A percentile compares a stretch with the other conserved stretches of the same genome.
Evolutionary conservation across 2,329 filamentous ascomycete genomes (phyloP).

Genomic region (Colletotrichum tabaci): DNA sequence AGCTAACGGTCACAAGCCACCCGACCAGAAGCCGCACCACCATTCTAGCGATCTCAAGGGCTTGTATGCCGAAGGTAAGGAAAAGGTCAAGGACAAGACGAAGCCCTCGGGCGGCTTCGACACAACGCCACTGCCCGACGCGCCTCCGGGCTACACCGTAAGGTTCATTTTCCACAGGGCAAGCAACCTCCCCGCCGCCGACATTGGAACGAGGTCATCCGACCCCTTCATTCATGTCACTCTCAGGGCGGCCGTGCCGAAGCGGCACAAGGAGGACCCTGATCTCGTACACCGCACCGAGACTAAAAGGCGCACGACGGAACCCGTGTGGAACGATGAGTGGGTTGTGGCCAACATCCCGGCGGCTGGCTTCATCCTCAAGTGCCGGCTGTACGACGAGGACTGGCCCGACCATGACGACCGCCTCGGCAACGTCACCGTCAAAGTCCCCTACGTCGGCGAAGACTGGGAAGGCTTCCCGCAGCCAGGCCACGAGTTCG

Average conservation of each 20-base stretch:
- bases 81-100: conserved; percentile 56
- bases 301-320: conserved; percentile 79
- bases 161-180: conserved; percentile 89
- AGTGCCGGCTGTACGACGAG: conserved; percentile 91
- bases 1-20: conserved; percentile 39
- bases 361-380: conserved; percentile 83
- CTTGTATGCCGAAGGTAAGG: conserved; percentile 54
- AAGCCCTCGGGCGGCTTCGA: conserved; percentile 85
- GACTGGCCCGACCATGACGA: conserved; percentile 90
- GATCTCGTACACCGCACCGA: conserved; percentile 80
- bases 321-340: conserved; percentile 86
- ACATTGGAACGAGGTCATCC: conserved; percentile 82
- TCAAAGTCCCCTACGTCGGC: conserved; percentile 72
- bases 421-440: conserved; percentile 86
- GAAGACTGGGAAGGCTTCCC: conserved; percentile 79
- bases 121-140: conserved; percentile 80
- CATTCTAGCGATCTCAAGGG: conserved; percentile 50
- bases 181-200: conserved; percentile 84
- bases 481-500: conserved; percentile 71
- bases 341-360: conserved; percentile 94
- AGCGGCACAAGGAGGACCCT: conserved; percentile 89
- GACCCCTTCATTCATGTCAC: conserved; percentile 88
- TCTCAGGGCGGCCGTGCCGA: conserved; percentile 78
- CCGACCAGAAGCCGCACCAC: conserved; percentile 40
- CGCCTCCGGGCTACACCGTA: conserved; percentile 85